Evolutionary conservation across 306 rosid species (phyloP).

Genomic region (Glycine latifolia): DNA sequence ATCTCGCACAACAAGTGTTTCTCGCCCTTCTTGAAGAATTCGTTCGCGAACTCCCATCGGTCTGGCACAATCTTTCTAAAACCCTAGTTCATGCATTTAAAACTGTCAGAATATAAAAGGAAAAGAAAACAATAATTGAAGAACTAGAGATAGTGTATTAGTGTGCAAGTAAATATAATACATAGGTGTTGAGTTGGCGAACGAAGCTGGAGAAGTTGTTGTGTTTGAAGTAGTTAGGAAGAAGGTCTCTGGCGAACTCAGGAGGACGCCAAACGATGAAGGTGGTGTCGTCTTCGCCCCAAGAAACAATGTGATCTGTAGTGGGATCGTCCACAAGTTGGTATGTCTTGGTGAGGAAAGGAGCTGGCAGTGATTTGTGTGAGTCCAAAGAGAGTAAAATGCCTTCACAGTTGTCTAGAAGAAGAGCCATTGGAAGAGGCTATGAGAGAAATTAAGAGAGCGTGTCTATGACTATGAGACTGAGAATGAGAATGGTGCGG

Average conservation of each 20-base stretch:
- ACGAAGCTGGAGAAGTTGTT: conserved; percentile 98
- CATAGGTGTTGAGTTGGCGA: conserved; percentile 98
- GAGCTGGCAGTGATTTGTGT: conserved; percentile 95
- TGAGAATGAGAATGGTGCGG: conserved; percentile 46
- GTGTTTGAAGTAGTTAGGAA: conserved; percentile 98
- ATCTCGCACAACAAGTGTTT: conserved; percentile 94
- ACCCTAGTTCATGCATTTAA: conserved; percentile 64
- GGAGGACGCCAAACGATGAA: conserved; percentile 99
- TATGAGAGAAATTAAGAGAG: conserved; percentile 1
- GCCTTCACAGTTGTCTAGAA: conserved; percentile 84
- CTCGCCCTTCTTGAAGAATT: conserved; percentile 91
- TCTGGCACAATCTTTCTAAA: conserved; percentile 98
- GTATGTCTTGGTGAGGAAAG: conserved; percentile 91
- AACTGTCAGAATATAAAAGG: neutral
- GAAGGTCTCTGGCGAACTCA: conserved; percentile 93
- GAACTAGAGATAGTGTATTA: too few relatives aligned
- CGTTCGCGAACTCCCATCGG: conserved; percentile 98
- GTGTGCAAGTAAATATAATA: conserved; percentile 24
- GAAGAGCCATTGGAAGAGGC: conserved; percentile 64
- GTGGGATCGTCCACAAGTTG: conserved; percentile 92
- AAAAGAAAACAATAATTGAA: too few relatives aligned
- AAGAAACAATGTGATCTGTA: conserved; percentile 95
- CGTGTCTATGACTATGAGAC: neutral
- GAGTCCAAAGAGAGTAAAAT: conserved; percentile 85
- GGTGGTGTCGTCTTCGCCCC: conserved; percentile 97